These are phyloP conservation scores for Pistacia integerrima DNA, from an alignment of 345 rosid species.

Conservation along the genomic window DNA sequence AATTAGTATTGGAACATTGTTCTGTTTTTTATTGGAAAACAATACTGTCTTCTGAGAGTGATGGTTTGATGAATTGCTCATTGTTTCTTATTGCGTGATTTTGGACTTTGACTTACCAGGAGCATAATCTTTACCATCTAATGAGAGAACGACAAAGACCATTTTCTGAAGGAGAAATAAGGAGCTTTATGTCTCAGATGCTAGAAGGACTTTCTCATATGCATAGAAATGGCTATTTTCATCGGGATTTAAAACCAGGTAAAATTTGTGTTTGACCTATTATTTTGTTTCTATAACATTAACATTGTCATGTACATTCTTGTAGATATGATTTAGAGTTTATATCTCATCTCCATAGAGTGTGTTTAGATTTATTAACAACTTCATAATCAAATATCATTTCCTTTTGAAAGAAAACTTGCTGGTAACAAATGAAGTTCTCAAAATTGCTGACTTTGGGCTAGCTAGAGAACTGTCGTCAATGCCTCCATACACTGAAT, in stretches of 20 bases:
- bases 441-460: conserved; percentile 97
- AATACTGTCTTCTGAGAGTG: background rate
- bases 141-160: conserved; percentile 71
- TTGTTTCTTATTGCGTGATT: conserved; percentile 15
- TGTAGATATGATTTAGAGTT: conserved; percentile 10
- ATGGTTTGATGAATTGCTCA: conserved; percentile 2
- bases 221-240: conserved; percentile 87
- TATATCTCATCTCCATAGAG: conserved; percentile 11
- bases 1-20: background rate
- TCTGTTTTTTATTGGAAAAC: background rate
- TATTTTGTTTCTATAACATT: conserved; percentile 1
- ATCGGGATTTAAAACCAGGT: conserved; percentile 96
- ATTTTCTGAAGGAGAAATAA: conserved; percentile 78
- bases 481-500: conserved; percentile 92
- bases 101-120: conserved; percentile 42
- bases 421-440: conserved; percentile 77
- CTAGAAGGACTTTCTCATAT: conserved; percentile 89
- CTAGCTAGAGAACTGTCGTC: conserved; percentile 93
- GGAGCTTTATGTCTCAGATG: conserved; percentile 72
- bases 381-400: conserved; percentile 14
- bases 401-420: conserved; percentile 59
- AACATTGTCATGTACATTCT: background rate
- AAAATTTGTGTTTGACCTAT: conserved; percentile 12
- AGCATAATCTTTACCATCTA: conserved; percentile 77
- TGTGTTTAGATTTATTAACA: conserved; percentile 7